Percentiles rank a stretch among this genome's conserved stretches.
Conservation (phyloP, 192 early-diverging fungal species). For the Helicostylum pulchrum region DNA sequence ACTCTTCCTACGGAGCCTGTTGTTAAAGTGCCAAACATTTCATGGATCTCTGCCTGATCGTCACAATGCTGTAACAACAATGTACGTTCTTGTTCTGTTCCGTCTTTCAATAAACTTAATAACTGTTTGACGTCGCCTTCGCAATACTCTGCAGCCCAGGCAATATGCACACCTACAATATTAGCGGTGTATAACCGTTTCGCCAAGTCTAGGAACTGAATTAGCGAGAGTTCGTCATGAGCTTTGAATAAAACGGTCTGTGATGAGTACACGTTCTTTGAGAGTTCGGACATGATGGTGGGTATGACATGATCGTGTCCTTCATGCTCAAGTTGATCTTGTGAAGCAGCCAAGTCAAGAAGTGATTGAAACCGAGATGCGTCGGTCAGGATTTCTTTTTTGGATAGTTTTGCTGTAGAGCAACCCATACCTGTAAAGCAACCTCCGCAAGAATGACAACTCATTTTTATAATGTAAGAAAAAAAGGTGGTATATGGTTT, state of each 20-base stretch:
- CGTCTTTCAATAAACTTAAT: background rate
- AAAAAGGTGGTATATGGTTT: background rate
- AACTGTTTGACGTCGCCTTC: conserved; percentile 4
- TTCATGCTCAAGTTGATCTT: background rate
- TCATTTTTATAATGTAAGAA: conserved; percentile 16
- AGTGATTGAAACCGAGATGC: background rate
- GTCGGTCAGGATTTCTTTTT: background rate
- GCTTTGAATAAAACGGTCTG: conserved; percentile 20
- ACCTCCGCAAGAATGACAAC: conserved; percentile 25
- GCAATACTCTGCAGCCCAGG: conserved; percentile 26
- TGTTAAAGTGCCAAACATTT: conserved; percentile 20
- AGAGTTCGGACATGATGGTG: conserved; percentile 15
- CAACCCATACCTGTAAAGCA: conserved; percentile 27
- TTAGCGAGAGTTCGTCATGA: conserved; percentile 10
- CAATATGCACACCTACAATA: conserved; percentile 18
- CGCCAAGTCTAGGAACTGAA: conserved; percentile 14
- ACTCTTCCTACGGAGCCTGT: conserved; percentile 3
- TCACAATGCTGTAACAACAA: conserved; percentile 17
- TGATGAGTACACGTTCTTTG: conserved; percentile 24
- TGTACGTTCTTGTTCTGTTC: background rate
- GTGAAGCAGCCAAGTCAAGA: conserved; percentile 6
- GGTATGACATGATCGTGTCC: conserved; percentile 29
- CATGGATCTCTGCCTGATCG: conserved; percentile 26
- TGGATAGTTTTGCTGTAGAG: conserved; percentile 8
- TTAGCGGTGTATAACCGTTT: conserved; percentile 3